Evolutionary conservation across 768 basidiomycete species (phyloP).

Genomic region (Collybia sordida): DNA sequence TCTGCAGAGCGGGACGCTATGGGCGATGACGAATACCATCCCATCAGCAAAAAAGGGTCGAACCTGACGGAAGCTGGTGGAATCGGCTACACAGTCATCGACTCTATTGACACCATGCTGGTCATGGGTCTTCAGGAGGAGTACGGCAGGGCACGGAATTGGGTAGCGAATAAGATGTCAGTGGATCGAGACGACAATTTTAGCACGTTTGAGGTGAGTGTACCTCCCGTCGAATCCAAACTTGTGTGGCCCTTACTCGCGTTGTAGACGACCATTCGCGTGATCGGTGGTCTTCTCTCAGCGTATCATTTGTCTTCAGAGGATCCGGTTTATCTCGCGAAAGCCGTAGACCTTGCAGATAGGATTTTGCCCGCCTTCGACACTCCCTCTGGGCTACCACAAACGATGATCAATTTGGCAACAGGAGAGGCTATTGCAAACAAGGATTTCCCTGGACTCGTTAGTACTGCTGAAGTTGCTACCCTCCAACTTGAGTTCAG

Average conservation of each 20-base stretch:
- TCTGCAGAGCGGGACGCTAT: slow-evolving; percentile 80
- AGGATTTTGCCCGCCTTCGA: slow-evolving; percentile 84
- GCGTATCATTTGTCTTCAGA: slow-evolving; percentile 76
- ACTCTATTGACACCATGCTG: slow-evolving; percentile 85
- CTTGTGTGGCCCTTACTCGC: not conserved
- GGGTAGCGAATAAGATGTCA: slow-evolving; percentile 67
- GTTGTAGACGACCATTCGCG: slow-evolving; percentile 83
- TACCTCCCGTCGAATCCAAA: not conserved
- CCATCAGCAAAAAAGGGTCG: slow-evolving; percentile 68
- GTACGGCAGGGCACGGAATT: slow-evolving; percentile 72
- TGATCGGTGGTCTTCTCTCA: slow-evolving; percentile 87
- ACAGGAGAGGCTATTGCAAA: slow-evolving; percentile 59
- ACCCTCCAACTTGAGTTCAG: slow-evolving; percentile 90
- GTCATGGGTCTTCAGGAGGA: slow-evolving; percentile 83
- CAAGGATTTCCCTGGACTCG: slow-evolving; percentile 54
- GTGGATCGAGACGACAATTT: slow-evolving; percentile 80
- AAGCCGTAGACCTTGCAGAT: slow-evolving; percentile 81
- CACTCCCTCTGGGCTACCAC: slow-evolving; percentile 77
- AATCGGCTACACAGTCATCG: slow-evolving; percentile 87
- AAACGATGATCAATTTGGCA: slow-evolving; percentile 77
- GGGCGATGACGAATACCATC: slow-evolving; percentile 92
- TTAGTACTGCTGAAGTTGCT: slow-evolving; percentile 83
- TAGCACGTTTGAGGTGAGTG: slow-evolving; percentile 87
- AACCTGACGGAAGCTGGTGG: slow-evolving; percentile 80
- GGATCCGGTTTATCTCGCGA: slow-evolving; percentile 70